Base-by-base conservation (phyloP, 805 yeast genomes). In the Candida cerambycidarum region DNA sequence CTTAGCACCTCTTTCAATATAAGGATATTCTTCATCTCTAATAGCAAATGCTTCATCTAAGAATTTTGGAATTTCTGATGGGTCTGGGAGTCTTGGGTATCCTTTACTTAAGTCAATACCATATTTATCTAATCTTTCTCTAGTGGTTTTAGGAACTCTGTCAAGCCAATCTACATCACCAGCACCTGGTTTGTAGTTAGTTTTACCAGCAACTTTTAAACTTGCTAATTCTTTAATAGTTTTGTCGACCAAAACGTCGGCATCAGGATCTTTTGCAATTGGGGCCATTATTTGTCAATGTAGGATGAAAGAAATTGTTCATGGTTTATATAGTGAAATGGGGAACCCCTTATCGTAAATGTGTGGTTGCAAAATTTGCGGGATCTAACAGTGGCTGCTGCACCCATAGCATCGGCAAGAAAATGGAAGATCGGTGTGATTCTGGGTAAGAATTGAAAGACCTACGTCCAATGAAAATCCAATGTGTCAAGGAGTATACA, bases 21-120 rank as follows among this genome's bases (percentile, higher is more conserved):
- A 56, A 53, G 61, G 54, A 50, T 44, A 38, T 42, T 53, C 52
- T 23, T 51, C 36, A 32, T 53, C 47, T 47, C 65, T 54, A 32
- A 61, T 46, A 3, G 46, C 54, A 29, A 31, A 53, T 12, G 63
- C 65, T 39, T 61, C 64, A 43, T 60, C 63, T 13, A 60, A 39
- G 43, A 59, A 61, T 13, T 46, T 55, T 17, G 66, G 65, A 36
- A 61, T 55, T 12, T 52, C 41, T 10, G 48, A 55, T 4, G 30
- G 42, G n/a, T 45, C 39, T 9, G 63, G 63, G 21, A 46, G 38
- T 14, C 38, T 42, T 11, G 65, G 65, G 39, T 61, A 61, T 9
- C 66, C 65, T 4, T 47, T 38, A 12, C 60, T 53, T 15, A 60
- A 44, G 36, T 61, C 66, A 42, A 60, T 53, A 3, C 51, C 54